A percentile compares a stretch with the other conserved stretches of the same genome.
Conservation (phyloP, 192 early-diverging fungal species). For the Chytriomyces hyalinus region DNA sequence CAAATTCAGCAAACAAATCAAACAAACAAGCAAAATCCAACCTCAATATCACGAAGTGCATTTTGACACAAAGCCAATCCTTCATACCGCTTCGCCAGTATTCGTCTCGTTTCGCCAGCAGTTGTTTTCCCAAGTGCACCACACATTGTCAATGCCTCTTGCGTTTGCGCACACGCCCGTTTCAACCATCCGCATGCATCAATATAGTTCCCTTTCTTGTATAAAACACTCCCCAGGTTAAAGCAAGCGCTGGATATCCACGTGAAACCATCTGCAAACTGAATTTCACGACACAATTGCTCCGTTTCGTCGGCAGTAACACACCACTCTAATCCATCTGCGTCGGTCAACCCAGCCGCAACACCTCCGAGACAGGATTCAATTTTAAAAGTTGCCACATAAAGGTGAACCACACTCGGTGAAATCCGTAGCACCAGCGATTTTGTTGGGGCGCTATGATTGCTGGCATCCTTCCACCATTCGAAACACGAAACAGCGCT, state of each 20-base stretch:
- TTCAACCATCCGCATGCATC: slow-evolving; percentile 13
- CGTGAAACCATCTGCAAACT: slow-evolving; percentile 48
- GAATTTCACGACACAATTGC: slow-evolving; percentile 36
- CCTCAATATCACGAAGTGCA: slow-evolving; percentile 43
- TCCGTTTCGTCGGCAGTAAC: too few relatives aligned
- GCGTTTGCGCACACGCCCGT: not conserved
- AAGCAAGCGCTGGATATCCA: slow-evolving; percentile 62
- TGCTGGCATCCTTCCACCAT: slow-evolving; percentile 6
- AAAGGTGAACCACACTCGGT: not conserved
- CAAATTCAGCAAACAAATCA: not conserved
- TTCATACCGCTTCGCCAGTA: slow-evolving; percentile 57
- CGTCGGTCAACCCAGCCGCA: not conserved
- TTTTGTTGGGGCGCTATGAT: not conserved
- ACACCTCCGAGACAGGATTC: not conserved
- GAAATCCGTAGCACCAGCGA: not conserved
- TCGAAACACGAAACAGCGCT: slow-evolving; percentile 1
- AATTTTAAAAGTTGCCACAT: slow-evolving; percentile 30
- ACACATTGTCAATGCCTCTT: not conserved
- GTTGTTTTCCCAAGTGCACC: not conserved
- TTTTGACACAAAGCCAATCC: slow-evolving; percentile 44
- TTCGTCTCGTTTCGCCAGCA: slow-evolving; percentile 32
- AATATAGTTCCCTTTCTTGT: slow-evolving; percentile 20
- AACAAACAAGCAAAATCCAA: slow-evolving; percentile 20
- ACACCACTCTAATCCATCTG: too few relatives aligned
- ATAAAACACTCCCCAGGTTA: slow-evolving; percentile 51